phyloP scores from a whole-genome alignment of 2,329 filamentous ascomycete species.

The Aspergillus sp. region DNA sequence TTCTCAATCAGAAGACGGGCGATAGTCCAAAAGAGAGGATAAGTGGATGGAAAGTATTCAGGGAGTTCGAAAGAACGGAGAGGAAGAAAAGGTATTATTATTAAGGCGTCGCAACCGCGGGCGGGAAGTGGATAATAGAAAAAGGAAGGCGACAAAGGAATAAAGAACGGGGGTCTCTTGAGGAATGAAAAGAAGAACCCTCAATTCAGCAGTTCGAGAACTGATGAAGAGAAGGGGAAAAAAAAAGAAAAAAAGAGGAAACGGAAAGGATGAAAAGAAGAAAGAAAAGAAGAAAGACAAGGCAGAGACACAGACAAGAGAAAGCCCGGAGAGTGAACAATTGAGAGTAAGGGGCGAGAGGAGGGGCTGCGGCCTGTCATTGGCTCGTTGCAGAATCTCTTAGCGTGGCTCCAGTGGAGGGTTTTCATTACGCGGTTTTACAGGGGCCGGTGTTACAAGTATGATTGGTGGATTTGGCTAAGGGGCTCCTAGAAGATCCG shows the following conservation, averaged over 20 bases:
- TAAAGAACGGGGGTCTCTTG: not conserved
- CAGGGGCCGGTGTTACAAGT: not conserved
- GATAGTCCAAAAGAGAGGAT: not conserved
- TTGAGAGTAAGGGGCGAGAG: constrained; percentile 3
- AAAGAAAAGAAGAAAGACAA: constrained; percentile 3
- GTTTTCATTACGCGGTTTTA: not conserved
- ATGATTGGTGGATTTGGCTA: not conserved
- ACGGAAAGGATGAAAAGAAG: not conserved
- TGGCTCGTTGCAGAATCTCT: not conserved
- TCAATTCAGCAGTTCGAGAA: not conserved
- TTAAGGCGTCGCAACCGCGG: not conserved
- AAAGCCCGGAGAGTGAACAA: constrained; percentile 5
- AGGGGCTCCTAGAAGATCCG: not conserved
- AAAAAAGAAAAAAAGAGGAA: not conserved
- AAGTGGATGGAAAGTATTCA: not conserved
- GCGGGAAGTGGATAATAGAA: not conserved
- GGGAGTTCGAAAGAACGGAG: constrained; percentile 1
- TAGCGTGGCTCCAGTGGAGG: not conserved
- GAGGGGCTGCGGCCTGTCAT: not conserved
- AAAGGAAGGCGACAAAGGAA: not conserved
- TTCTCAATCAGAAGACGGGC: not conserved
- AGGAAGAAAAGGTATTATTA: constrained; percentile 3
- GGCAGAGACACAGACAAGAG: constrained; percentile 1
- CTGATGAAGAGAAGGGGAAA: not conserved
- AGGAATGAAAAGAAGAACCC: not conserved